Evolutionary conservation across 2,329 filamentous ascomycete species (phyloP).

Genomic region (Trichoderma sp.): DNA sequence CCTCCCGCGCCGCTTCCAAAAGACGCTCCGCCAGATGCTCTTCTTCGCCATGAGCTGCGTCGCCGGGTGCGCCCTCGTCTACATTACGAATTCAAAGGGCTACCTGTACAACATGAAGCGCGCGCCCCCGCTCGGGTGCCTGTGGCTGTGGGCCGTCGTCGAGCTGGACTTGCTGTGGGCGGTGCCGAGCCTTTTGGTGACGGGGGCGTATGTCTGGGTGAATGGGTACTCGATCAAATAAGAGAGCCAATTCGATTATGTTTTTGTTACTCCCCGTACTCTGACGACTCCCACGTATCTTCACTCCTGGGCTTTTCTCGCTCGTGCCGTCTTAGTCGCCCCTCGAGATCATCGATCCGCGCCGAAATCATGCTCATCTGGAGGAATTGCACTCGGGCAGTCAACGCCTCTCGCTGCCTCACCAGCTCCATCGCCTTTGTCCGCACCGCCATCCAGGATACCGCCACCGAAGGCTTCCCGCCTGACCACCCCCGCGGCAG

Average conservation of each 20-base stretch:
- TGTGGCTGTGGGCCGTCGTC: constrained; percentile 92
- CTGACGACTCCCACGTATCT: background rate
- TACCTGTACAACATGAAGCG: constrained; percentile 92
- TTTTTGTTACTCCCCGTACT: background rate
- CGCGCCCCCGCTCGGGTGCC: constrained; percentile 79
- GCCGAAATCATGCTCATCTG: constrained; percentile 39
- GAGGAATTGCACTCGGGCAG: constrained; percentile 46
- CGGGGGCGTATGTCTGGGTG: constrained; percentile 46
- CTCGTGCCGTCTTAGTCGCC: constrained; percentile 32
- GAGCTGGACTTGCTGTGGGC: constrained; percentile 75
- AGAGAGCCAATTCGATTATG: background rate
- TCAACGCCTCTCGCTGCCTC: constrained; percentile 45
- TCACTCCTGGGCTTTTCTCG: constrained; percentile 30
- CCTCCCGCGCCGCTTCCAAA: constrained; percentile 47
- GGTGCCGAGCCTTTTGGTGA: constrained; percentile 49
- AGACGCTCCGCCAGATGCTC: constrained; percentile 52
- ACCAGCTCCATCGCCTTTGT: constrained; percentile 46
- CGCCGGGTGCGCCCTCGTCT: constrained; percentile 75
- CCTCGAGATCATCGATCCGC: constrained; percentile 30
- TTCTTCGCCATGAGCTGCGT: constrained; percentile 62
- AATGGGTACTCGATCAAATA: constrained; percentile 48
- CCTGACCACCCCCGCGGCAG: constrained; percentile 40
- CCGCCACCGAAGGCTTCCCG: constrained; percentile 38
- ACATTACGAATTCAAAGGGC: constrained; percentile 73
- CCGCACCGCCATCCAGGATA: constrained; percentile 46